Conservation (phyloP, 345 rosid genomes). For the Dimocarpus longan region DNA sequence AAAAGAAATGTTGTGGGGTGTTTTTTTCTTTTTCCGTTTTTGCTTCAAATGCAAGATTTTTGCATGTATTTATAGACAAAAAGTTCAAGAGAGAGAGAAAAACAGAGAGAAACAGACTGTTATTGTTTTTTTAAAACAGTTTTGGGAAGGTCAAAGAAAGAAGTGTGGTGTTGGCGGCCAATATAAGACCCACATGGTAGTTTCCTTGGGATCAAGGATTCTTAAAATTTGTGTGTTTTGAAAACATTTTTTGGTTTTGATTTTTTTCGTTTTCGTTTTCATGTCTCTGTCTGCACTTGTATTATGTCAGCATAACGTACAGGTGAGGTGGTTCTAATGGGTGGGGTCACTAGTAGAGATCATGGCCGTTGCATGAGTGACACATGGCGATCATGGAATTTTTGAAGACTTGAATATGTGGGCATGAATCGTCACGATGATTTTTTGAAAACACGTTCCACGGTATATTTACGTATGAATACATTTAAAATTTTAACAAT, state of each 20-base stretch:
- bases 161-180: conserved; percentile 41
- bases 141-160: conserved; percentile 45
- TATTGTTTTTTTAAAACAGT: neutral
- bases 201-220: conserved; percentile 24
- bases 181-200: conserved; percentile 35
- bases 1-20: neutral
- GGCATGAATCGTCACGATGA: no score
- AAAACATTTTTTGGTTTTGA: no score
- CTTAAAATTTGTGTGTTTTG: no score
- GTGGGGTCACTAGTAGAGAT: neutral
- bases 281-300: neutral
- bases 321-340: conserved; percentile 29
- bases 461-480: no score
- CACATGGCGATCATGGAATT: conserved; percentile 17
- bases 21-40: neutral
- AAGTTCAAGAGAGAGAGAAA: neutral
- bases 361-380: conserved; percentile 11
- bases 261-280: neutral
- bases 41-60: neutral
- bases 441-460: no score
- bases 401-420: neutral
- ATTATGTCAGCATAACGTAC: conserved; percentile 45
- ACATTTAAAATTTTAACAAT: no score
- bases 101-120: neutral
- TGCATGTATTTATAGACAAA: conserved; percentile 21